Evolutionary conservation across 306 rosid species (phyloP).

Genomic region (Trichosanthes cucumerina): DNA sequence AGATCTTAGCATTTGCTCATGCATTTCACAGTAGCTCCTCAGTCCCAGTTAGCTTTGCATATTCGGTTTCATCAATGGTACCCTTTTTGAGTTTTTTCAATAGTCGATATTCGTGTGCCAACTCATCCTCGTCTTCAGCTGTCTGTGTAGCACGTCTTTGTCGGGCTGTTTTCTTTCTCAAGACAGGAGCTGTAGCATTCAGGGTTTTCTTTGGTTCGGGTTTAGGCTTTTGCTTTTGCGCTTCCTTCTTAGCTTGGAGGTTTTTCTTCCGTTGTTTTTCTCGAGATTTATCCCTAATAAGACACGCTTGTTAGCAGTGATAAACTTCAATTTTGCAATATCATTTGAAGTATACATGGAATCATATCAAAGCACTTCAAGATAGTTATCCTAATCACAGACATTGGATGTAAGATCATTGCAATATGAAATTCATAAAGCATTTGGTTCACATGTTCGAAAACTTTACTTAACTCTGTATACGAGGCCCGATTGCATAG

Average conservation of each 20-base stretch:
- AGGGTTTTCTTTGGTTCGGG: constrained; percentile 31
- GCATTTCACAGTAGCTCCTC: constrained; percentile 57
- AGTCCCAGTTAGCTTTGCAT: constrained; percentile 69
- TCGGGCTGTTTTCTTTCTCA: constrained; percentile 72
- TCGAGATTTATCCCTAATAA: constrained; percentile 69
- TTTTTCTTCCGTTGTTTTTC: constrained; percentile 85
- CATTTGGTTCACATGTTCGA: neutral
- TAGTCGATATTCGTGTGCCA: constrained; percentile 61
- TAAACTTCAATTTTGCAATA: neutral
- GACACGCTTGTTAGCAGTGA: neutral
- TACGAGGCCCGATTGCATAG: neutral
- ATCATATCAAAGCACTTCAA: neutral
- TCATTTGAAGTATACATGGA: neutral
- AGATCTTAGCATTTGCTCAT: neutral
- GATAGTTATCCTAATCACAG: neutral
- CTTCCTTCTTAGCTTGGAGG: constrained; percentile 63
- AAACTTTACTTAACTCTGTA: neutral
- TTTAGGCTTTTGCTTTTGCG: constrained; percentile 44
- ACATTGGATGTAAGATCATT: neutral
- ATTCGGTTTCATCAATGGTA: constrained; percentile 57
- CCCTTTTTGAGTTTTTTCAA: constrained; percentile 86
- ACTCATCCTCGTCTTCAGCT: constrained; percentile 75
- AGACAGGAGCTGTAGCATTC: constrained; percentile 18
- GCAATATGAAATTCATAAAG: neutral
- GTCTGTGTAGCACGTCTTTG: constrained; percentile 83